Evolutionary conservation across 176 grass and related monocot genomes (phyloP), one percentile per base, ranked within the genome.

Genomic region (Dendrocalamus sinicus): DNA sequence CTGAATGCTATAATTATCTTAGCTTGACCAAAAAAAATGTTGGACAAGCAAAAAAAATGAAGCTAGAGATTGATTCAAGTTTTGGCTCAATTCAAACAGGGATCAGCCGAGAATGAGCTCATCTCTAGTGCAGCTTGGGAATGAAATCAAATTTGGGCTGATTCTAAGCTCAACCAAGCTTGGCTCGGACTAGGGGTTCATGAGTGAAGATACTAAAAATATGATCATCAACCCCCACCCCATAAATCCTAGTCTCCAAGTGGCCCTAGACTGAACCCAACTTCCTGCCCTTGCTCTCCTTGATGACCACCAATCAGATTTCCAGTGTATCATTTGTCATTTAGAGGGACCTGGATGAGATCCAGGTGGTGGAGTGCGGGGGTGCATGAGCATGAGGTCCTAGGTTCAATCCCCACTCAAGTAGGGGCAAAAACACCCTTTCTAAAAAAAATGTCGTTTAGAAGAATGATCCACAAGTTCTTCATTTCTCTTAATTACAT

Each of bases 1-100:
- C 22, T 22, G 12, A 71, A 86, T 76, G 61, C 15, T 40, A 81
- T n/a, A 54, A 64, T 41, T 43, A n/a, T 44, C 82, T 85, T 73
- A 14, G 40, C 35, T 66, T 12, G 40, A 73, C 32, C 73, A 67
- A 63, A 64, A 61, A 59, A 65, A 59, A 70, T 30, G 37, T 48
- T 47, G 40, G 22, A 76, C 55, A 16, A 8, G 41, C 14, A 88
- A 55, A 20, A 1, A 50, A 75, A 57, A 67, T 58, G 3, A 79
- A 55, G 26, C 28, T 58, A 24, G 6, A 30, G 59, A 73, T 84
- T 4, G 1, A 37, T 68, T 67, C 8, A 39, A 12, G 19, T 72
- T 89, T 69, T 61, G 28, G 72, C 28, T 62, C 12, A 74, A 73
- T 15, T 32, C 51, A 69, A 45, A 54, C 53, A 60, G 58, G 72